A percentile compares a stretch with the other conserved stretches of the same genome.
Evolutionary conservation across 2,329 filamentous ascomycete genomes (phyloP).

Genomic region (Alternaria sp.): DNA sequence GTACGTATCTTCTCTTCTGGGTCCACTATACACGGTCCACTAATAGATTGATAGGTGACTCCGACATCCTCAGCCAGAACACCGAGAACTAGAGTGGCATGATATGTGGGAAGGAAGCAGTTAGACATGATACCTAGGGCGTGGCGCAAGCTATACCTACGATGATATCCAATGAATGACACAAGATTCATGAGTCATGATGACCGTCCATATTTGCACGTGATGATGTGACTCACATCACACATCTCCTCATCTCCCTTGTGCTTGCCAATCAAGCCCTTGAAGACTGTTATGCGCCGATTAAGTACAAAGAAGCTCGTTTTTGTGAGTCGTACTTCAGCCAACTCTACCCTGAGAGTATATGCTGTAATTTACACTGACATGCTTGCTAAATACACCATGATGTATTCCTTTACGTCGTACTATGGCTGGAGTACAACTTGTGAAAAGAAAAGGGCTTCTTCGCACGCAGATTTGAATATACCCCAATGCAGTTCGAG

Average conservation of each 20-base stretch:
- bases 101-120: conserved; percentile 15
- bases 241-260: background rate
- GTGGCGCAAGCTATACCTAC: conserved; percentile 29
- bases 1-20: conserved; percentile 50
- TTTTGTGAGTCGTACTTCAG: too few relatives aligned
- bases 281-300: background rate
- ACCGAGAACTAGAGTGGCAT: conserved; percentile 50
- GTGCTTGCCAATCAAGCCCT: background rate
- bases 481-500: background rate
- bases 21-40: background rate
- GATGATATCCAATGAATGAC: conserved; percentile 42
- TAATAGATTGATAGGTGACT: conserved; percentile 64
- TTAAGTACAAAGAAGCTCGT: background rate
- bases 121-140: conserved; percentile 39
- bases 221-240: conserved; percentile 17
- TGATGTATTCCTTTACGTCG: too few relatives aligned
- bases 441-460: too few relatives aligned
- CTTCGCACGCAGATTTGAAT: background rate
- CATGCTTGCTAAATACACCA: too few relatives aligned
- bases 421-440: too few relatives aligned
- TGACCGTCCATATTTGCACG: conserved; percentile 15
- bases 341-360: too few relatives aligned
- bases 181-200: conserved; percentile 35
- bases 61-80: conserved; percentile 89
- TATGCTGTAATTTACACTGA: too few relatives aligned